phyloP scores from a whole-genome alignment of 2,329 filamentous ascomycete species.

The Monosporascus sp. region DNA sequence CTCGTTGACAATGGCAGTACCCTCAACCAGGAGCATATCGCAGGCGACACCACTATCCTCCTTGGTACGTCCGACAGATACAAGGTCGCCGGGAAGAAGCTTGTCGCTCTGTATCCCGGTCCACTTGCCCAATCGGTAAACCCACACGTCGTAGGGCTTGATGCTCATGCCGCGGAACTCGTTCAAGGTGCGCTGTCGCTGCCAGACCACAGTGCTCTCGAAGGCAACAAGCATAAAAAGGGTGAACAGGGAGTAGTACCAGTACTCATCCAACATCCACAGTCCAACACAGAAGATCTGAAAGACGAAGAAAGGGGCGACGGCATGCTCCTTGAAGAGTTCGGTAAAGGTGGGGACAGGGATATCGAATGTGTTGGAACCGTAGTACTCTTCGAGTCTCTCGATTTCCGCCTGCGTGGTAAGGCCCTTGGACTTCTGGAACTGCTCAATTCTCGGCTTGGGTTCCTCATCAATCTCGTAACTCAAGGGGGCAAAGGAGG shows the following conservation, averaged over 20 bases:
- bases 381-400: slow-evolving; percentile 85
- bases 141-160: slow-evolving; percentile 94
- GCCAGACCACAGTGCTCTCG: slow-evolving; percentile 98
- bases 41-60: slow-evolving; percentile 96
- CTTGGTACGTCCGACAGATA: slow-evolving; percentile 88
- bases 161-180: slow-evolving; percentile 99
- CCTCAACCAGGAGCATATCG: slow-evolving; percentile 93
- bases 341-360: slow-evolving; percentile 93
- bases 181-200: slow-evolving; percentile 88
- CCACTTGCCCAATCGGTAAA: slow-evolving; percentile 85
- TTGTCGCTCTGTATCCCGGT: slow-evolving; percentile 83
- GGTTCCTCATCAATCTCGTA: slow-evolving; percentile 84
- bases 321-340: slow-evolving; percentile 96
- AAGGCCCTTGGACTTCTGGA: slow-evolving; percentile 77
- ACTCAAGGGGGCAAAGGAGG: slow-evolving; percentile 73
- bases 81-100: slow-evolving; percentile 86
- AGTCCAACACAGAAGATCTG: slow-evolving; percentile 97
- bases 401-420: slow-evolving; percentile 68
- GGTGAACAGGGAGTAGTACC: slow-evolving; percentile 99
- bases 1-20: slow-evolving; percentile 96
- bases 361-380: slow-evolving; percentile 93
- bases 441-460: slow-evolving; percentile 70
- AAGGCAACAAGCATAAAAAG: slow-evolving; percentile 97
- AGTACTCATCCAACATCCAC: slow-evolving; percentile 99
- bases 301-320: slow-evolving; percentile 98